A percentile compares a stretch with the other conserved stretches of the same genome.
These are phyloP conservation scores for Daedaleopsis sinensis DNA, from an alignment of 768 basidiomycete genomes.

Conservation along the genomic window DNA sequence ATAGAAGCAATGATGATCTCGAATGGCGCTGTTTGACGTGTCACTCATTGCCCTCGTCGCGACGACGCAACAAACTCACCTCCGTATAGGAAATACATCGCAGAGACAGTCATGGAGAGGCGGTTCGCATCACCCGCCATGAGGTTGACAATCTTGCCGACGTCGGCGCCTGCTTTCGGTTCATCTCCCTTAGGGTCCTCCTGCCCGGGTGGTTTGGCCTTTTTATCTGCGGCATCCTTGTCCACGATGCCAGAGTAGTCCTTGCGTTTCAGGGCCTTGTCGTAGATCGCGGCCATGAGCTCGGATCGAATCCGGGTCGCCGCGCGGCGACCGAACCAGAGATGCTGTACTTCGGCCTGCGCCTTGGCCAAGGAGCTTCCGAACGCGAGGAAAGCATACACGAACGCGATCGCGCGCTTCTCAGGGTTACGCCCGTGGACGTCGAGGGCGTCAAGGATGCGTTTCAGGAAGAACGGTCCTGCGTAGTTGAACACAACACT, in stretches of 20 bases:
- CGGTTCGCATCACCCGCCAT: constrained; percentile 82
- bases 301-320: constrained; percentile 72
- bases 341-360: constrained; percentile 71
- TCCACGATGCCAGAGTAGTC: constrained; percentile 81
- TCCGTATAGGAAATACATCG: constrained; percentile 68
- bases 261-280: constrained; percentile 82
- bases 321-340: constrained; percentile 83
- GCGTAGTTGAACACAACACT: constrained; percentile 79
- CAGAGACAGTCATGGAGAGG: constrained; percentile 55
- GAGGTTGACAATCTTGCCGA: constrained; percentile 88
- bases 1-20: constrained; percentile 72
- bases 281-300: constrained; percentile 86
- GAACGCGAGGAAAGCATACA: constrained; percentile 81
- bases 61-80: constrained; percentile 36
- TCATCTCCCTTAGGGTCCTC: constrained; percentile 45
- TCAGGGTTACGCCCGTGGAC: constrained; percentile 34
- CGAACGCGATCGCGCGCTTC: constrained; percentile 63
- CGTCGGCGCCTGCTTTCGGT: constrained; percentile 77
- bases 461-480: constrained; percentile 85
- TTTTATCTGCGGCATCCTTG: constrained; percentile 45
- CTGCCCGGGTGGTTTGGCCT: constrained; percentile 28
- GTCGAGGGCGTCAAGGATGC: constrained; percentile 62
- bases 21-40: constrained; percentile 55
- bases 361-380: constrained; percentile 60
- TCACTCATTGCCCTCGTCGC: background rate